These are phyloP conservation scores for Penicillium pancosmium DNA, from an alignment of 495 filamentous ascomycete genomes.

Conservation along the genomic window DNA sequence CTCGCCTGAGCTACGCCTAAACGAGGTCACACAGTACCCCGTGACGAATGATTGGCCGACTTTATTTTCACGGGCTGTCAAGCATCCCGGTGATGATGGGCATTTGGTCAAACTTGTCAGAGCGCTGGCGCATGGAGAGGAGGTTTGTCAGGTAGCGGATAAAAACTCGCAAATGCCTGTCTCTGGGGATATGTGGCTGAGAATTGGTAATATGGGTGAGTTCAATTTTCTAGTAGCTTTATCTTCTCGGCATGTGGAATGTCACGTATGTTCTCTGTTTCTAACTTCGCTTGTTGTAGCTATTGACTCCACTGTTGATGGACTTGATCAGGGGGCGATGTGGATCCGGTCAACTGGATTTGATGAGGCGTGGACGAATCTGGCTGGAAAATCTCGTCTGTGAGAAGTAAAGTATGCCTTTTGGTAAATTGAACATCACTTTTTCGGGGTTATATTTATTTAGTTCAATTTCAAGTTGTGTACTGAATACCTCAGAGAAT, in stretches of 20 bases:
- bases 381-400: slow-evolving; percentile 28
- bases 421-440: not conserved
- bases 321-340: slow-evolving; percentile 15
- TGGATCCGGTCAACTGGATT: slow-evolving; percentile 43
- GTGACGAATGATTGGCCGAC: slow-evolving; percentile 49
- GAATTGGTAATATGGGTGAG: slow-evolving; percentile 59
- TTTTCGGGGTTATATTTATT: not conserved
- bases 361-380: slow-evolving; percentile 38
- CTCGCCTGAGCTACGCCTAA: slow-evolving; percentile 53
- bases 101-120: slow-evolving; percentile 75
- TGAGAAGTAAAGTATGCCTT: slow-evolving; percentile 9
- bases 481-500: not conserved
- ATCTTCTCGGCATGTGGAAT: no score
- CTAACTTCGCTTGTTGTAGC: slow-evolving; percentile 51
- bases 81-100: slow-evolving; percentile 68
- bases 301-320: slow-evolving; percentile 36
- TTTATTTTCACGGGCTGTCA: slow-evolving; percentile 57
- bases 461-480: not conserved
- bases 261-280: no score
- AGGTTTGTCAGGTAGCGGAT: slow-evolving; percentile 48
- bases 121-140: slow-evolving; percentile 62
- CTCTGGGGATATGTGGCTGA: slow-evolving; percentile 70
- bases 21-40: slow-evolving; percentile 58
- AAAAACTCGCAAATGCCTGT: slow-evolving; percentile 50
- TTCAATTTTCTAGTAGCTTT: slow-evolving; percentile 45